Evolutionary conservation across 805 yeast genomes (phyloP), one percentile per base, ranked within the genome.

Genomic region (Ogataea ramenticola): DNA sequence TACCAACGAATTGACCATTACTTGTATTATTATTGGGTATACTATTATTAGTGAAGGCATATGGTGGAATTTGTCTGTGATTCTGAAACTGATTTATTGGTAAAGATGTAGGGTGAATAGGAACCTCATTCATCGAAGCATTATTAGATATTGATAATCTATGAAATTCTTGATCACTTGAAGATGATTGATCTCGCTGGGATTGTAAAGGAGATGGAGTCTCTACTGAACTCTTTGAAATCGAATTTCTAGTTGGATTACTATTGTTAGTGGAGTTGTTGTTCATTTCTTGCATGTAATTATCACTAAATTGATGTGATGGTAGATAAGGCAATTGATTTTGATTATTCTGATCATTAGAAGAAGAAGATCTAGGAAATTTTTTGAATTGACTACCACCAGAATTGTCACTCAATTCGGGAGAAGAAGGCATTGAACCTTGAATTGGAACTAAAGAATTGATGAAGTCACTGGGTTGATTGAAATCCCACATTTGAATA

Each of bases 401-500:
- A 24, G 10, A 24, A 10, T 24, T 24, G n/a, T 11, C 32, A 29
- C 4, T 29, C 12, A 14, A 29, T 8, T 12, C 19, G 7, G 36
- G 26, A 7, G 26, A 19, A 5, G 36, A 33, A 16, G 36, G 36
- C 7, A 33, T 12, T 8, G 21, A 16, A 6, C 8, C 9, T 15
- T 33, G 36, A 14, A 19, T 8, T 20, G 15, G 36, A 5, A 34
- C 17, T 10, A 34, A 20, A 10, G 26, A 19, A 20, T 20, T 19
- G 6, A 20, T 19, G 24, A 19, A 34, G 9, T 19, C n/a, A 9
- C 7, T 16, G 4, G 35, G 19, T 16, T 32, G 34, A 39, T 39
- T 39, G 17, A 46, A 46, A 39, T 55, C 59, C 57, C 57, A 54
- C 16, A 42, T 44, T 35, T 54, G 56, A 36, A 56, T 44, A 35